Percentiles rank a stretch among this genome's conserved stretches.
Evolutionary conservation across 148 eudicot species (phyloP).

Genomic region (Silene uniflora): DNA sequence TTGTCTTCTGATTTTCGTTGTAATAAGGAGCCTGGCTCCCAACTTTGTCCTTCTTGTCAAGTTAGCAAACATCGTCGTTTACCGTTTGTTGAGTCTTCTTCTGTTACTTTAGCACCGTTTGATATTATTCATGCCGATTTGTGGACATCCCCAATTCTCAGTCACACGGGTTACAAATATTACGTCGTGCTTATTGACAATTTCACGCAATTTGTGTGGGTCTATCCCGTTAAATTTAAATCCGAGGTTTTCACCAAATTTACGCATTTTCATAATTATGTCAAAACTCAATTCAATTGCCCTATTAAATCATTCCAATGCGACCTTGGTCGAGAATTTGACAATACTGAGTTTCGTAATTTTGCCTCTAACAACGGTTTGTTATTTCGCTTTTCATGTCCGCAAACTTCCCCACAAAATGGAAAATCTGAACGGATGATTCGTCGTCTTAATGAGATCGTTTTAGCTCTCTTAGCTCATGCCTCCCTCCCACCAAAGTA

Average conservation of each 20-base stretch:
- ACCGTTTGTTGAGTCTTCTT: background rate
- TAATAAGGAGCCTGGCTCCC: background rate
- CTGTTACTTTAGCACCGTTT: background rate
- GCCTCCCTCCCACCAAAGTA: background rate
- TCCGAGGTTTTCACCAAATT: background rate
- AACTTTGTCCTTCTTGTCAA: background rate
- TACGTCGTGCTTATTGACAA: background rate
- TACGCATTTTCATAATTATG: background rate
- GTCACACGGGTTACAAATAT: background rate
- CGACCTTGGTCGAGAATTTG: conserved; percentile 6
- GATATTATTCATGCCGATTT: background rate
- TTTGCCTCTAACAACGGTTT: background rate
- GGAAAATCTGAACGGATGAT: background rate
- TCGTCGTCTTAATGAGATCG: background rate
- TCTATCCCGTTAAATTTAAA: background rate
- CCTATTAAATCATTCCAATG: background rate
- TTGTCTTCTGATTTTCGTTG: no score
- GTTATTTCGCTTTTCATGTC: background rate
- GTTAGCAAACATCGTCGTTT: background rate
- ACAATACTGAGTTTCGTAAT: background rate
- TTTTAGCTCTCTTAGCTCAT: background rate
- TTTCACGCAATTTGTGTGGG: background rate
- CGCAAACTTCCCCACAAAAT: background rate
- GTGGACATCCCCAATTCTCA: background rate
- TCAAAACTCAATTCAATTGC: background rate